Evolutionary conservation across 257 asterid species (phyloP).

Genomic region (Nicotiana sylvestris): DNA sequence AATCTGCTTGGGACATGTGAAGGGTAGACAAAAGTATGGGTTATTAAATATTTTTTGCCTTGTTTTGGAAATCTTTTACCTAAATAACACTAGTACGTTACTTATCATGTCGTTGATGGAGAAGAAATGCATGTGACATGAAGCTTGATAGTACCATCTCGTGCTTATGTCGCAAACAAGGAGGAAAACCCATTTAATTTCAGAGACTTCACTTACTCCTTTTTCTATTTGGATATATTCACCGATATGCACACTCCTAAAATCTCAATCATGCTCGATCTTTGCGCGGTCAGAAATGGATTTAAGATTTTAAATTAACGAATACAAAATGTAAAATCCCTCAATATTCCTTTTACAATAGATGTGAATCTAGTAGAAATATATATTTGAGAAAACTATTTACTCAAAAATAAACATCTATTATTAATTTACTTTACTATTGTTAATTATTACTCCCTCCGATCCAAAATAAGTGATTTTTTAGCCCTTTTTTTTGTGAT

Average conservation of each 20-base stretch:
- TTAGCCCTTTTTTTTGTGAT: too few relatives aligned
- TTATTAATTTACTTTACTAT: too few relatives aligned
- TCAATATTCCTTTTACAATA: not conserved
- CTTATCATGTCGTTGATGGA: slow-evolving; percentile 39
- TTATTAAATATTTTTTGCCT: slow-evolving; percentile 38
- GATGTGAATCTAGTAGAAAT: not conserved
- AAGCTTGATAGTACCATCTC: slow-evolving; percentile 46
- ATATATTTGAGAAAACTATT: too few relatives aligned
- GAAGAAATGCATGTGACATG: slow-evolving; percentile 56
- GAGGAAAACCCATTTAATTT: slow-evolving; percentile 19
- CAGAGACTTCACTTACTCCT: not conserved
- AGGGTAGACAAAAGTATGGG: slow-evolving; percentile 40
- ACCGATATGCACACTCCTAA: not conserved
- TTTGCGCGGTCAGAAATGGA: too few relatives aligned
- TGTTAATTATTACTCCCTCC: too few relatives aligned
- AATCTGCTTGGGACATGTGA: slow-evolving; percentile 34
- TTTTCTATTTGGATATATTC: not conserved
- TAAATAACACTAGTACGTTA: slow-evolving; percentile 32
- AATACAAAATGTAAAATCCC: too few relatives aligned
- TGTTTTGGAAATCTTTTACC: slow-evolving; percentile 25
- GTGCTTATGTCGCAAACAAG: slow-evolving; percentile 66
- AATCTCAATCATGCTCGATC: not conserved
- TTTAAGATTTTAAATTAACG: too few relatives aligned
- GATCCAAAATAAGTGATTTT: too few relatives aligned
- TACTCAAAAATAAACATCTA: too few relatives aligned